Conservation (phyloP, 495 filamentous ascomycete genomes). For the Aspergillus leporis region DNA sequence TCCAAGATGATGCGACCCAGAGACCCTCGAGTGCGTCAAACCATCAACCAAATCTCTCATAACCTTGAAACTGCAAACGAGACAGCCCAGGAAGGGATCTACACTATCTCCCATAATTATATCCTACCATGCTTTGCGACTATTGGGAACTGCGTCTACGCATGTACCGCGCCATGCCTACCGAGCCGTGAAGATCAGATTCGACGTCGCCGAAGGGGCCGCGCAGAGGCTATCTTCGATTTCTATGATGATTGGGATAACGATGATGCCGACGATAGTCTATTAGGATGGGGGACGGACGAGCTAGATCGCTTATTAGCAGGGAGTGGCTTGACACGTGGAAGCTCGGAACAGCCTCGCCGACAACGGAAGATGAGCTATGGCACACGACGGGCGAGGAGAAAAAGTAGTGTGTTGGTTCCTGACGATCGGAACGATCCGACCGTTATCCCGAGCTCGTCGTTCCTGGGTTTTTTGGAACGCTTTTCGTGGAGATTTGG, state of each 20-base stretch:
- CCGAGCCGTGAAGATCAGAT: slow-evolving; percentile 72
- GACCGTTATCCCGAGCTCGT: slow-evolving; percentile 87
- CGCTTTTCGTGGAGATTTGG: slow-evolving; percentile 85
- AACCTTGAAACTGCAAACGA: slow-evolving; percentile 92
- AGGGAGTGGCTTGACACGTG: slow-evolving; percentile 60
- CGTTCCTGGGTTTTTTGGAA: slow-evolving; percentile 80
- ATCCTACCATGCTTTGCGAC: slow-evolving; percentile 76
- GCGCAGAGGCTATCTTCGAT: slow-evolving; percentile 84
- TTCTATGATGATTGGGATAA: slow-evolving; percentile 99
- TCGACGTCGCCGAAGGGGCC: slow-evolving; percentile 64
- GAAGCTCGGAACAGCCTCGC: slow-evolving; percentile 62
- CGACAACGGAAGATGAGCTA: slow-evolving; percentile 87
- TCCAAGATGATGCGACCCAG: slow-evolving; percentile 61
- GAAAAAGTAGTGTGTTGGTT: slow-evolving; percentile 64
- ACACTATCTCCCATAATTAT: slow-evolving; percentile 83
- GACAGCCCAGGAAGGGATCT: slow-evolving; percentile 83
- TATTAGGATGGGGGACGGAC: slow-evolving; percentile 75
- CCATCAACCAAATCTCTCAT: slow-evolving; percentile 88
- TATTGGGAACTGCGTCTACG: slow-evolving; percentile 62
- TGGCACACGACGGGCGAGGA: slow-evolving; percentile 62
- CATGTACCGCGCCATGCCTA: slow-evolving; percentile 72
- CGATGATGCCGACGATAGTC: slow-evolving; percentile 58
- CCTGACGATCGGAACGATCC: slow-evolving; percentile 69
- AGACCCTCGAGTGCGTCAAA: slow-evolving; percentile 91
- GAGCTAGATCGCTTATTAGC: slow-evolving; percentile 87